phyloP scores from a whole-genome alignment of 1,139 yeast species.

The Candida mesenterica region DNA sequence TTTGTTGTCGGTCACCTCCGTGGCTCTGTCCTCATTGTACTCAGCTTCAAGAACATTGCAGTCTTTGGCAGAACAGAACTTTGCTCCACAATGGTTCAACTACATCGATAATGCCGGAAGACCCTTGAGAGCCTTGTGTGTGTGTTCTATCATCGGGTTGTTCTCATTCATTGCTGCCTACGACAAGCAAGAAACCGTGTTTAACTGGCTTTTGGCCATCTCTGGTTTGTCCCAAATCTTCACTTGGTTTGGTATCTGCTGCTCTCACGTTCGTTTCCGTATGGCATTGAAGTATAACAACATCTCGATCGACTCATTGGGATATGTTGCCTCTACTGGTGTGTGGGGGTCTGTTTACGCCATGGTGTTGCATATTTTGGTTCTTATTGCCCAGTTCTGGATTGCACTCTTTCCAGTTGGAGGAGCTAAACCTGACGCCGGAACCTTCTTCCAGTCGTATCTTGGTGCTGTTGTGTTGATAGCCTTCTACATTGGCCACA shows the following conservation, averaged over 20 bases:
- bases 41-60: conserved; percentile 45
- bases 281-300: conserved; percentile 38
- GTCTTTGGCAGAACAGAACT: conserved; percentile 43
- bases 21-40: conserved; percentile 45
- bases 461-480: conserved; percentile 37
- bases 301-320: conserved; percentile 34
- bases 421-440: conserved; percentile 26
- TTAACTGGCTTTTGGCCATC: conserved; percentile 44
- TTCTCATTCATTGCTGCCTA: conserved; percentile 38
- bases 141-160: conserved; percentile 32
- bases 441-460: conserved; percentile 37
- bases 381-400: conserved; percentile 44
- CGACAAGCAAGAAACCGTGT: conserved; percentile 40
- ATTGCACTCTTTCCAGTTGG: conserved; percentile 41
- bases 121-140: conserved; percentile 40
- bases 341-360: conserved; percentile 39
- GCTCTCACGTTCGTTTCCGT: conserved; percentile 44
- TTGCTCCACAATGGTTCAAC: conserved; percentile 42
- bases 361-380: conserved; percentile 32
- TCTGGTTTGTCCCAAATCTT: conserved; percentile 44
- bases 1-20: conserved; percentile 45
- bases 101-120: conserved; percentile 44
- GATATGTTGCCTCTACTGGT: conserved; percentile 43
- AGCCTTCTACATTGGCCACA: conserved; percentile 35
- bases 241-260: conserved; percentile 43